Conservation (phyloP, 441 rosid species). For the Metrosideros polymorpha region DNA sequence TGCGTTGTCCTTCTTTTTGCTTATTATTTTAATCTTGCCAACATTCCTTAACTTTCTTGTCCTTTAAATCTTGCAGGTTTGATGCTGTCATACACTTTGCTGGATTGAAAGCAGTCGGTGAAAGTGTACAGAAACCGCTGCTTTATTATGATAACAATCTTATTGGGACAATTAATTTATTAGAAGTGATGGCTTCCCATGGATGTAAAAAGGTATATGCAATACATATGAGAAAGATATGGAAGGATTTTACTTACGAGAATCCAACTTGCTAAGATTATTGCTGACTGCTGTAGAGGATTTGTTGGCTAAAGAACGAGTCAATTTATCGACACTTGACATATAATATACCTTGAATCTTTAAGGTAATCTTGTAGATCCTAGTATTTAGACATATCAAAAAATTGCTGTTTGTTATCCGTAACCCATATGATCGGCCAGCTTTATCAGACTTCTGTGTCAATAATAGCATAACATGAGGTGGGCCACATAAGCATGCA, state of each 20-base stretch:
- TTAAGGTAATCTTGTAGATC: neutral
- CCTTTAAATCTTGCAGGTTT: conserved; percentile 37
- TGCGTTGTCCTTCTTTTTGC: neutral
- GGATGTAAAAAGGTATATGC: conserved; percentile 74
- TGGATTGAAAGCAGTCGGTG: conserved; percentile 95
- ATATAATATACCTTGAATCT: neutral
- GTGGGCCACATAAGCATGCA: neutral
- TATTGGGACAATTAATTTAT: conserved; percentile 64
- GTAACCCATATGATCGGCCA: neutral
- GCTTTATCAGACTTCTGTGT: neutral
- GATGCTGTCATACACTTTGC: conserved; percentile 97
- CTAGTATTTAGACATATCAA: neutral
- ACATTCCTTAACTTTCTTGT: neutral
- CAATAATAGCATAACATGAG: neutral
- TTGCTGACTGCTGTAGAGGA: neutral
- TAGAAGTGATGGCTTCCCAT: conserved; percentile 78
- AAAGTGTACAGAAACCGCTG: conserved; percentile 84
- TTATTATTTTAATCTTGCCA: neutral
- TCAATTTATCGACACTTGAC: neutral
- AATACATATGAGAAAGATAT: neutral
- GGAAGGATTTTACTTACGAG: neutral
- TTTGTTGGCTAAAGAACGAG: neutral
- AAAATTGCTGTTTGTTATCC: neutral
- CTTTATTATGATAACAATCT: conserved; percentile 75
- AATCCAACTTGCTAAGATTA: neutral